Percentiles rank a stretch among this genome's conserved stretches.
phyloP scores from a whole-genome alignment of 176 grass and related monocot genomes.

The Tuctoria greenei region DNA sequence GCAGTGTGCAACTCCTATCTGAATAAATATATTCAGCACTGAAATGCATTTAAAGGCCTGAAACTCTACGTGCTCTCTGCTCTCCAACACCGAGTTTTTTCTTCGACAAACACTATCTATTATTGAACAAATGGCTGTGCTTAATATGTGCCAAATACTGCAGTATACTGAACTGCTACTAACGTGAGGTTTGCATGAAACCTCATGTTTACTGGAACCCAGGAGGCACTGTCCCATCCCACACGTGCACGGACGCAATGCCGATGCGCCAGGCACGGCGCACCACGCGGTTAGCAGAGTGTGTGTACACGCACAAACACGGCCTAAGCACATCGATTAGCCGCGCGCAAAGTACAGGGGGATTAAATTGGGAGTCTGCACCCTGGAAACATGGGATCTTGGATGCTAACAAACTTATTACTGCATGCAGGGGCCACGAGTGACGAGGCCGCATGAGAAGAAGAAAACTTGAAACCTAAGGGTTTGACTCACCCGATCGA shows the following conservation, averaged over 20 bases:
- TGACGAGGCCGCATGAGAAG: constrained; percentile 45
- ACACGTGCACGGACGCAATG: constrained; percentile 48
- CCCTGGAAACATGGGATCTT: constrained; percentile 75
- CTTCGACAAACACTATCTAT: background rate
- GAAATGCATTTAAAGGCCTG: background rate
- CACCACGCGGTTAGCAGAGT: constrained; percentile 34
- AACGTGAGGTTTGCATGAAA: constrained; percentile 17
- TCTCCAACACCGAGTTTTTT: background rate
- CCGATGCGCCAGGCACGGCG: constrained; percentile 27
- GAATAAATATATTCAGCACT: constrained; percentile 3
- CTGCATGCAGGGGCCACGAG: constrained; percentile 6
- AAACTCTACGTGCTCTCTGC: background rate
- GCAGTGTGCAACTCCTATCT: background rate
- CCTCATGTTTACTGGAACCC: constrained; percentile 32
- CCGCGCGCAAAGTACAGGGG: constrained; percentile 32
- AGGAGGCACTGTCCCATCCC: constrained; percentile 37
- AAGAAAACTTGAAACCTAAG: constrained; percentile 80
- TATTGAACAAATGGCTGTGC: background rate
- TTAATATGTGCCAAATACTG: background rate
- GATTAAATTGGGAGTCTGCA: constrained; percentile 59
- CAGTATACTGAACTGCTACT: constrained; percentile 9
- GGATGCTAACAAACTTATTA: constrained; percentile 57
- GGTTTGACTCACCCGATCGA: constrained; percentile 62
- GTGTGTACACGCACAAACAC: constrained; percentile 54
- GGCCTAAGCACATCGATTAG: constrained; percentile 38